Conservation (phyloP, 2,329 filamentous ascomycete species). For the Paracamarosporium sp. region DNA sequence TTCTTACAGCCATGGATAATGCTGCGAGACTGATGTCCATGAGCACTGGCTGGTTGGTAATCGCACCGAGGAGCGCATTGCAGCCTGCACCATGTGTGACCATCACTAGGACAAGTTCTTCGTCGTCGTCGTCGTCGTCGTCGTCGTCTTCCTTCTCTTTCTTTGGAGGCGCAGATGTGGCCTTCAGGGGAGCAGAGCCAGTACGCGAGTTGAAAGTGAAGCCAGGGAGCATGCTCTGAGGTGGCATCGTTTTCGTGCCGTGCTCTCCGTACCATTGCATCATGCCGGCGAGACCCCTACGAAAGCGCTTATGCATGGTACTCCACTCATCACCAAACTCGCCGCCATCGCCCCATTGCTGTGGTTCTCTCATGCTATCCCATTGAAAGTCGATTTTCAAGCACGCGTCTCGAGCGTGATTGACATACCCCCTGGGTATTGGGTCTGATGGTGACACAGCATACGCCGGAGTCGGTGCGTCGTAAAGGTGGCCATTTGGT, state of each 20-base stretch:
- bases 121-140: conserved; percentile 61
- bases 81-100: conserved; percentile 96
- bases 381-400: conserved; percentile 90
- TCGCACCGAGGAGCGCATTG: conserved; percentile 90
- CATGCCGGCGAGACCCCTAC: conserved; percentile 77
- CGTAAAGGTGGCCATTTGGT: conserved; percentile 60
- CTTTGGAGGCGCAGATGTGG: conserved; percentile 41
- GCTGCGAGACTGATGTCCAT: conserved; percentile 91
- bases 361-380: conserved; percentile 84
- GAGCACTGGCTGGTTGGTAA: conserved; percentile 89
- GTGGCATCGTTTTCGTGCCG: conserved; percentile 38
- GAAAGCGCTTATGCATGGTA: conserved; percentile 89
- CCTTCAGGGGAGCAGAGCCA: conserved; percentile 29
- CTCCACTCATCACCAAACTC: conserved; percentile 94
- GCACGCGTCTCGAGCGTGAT: conserved; percentile 88
- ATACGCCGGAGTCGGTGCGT: conserved; percentile 80
- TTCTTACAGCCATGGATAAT: conserved; percentile 76
- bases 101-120: conserved; percentile 79
- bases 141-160: conserved; percentile 38
- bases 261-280: conserved; percentile 79
- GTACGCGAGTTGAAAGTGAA: conserved; percentile 43
- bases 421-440: conserved; percentile 87
- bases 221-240: conserved; percentile 38
- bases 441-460: conserved; percentile 79
- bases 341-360: conserved; percentile 87